Conservation (phyloP, 345 rosid genomes). For the Ceriops decandra region DNA sequence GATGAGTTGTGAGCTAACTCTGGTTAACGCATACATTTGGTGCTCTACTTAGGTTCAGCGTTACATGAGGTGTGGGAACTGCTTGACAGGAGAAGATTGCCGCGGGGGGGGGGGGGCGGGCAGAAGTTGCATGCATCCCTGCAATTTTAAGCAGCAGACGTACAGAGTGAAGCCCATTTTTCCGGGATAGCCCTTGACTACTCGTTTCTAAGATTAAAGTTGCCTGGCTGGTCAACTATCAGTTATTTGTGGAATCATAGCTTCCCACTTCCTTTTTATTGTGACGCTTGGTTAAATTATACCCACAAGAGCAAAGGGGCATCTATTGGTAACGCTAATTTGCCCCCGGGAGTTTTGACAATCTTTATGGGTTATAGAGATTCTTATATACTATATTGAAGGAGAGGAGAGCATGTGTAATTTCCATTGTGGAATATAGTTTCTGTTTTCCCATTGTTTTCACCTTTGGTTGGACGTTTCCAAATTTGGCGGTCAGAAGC, state of each 20-base stretch:
- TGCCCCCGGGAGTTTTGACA: neutral
- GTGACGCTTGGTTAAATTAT: neutral
- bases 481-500: too few species aligned
- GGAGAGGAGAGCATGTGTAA: too few species aligned
- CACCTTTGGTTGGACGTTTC: too few species aligned
- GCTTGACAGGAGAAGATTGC: neutral
- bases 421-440: too few species aligned
- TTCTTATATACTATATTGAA: too few species aligned
- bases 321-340: neutral
- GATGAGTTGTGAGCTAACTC: conserved; percentile 57
- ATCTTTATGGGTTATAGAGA: too few species aligned
- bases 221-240: neutral
- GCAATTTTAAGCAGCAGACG: neutral
- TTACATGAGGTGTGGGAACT: conserved; percentile 7
- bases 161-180: neutral
- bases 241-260: neutral
- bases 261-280: neutral
- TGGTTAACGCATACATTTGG: neutral
- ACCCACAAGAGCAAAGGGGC: neutral
- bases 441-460: too few species aligned
- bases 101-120: too few species aligned
- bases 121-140: neutral
- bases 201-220: neutral
- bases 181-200: neutral
- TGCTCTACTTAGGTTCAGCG: too few species aligned